Percentiles rank a stretch among this genome's conserved stretches.
phyloP scores from a whole-genome alignment of 257 asterid genomes.

The Haberlea rhodopensis region DNA sequence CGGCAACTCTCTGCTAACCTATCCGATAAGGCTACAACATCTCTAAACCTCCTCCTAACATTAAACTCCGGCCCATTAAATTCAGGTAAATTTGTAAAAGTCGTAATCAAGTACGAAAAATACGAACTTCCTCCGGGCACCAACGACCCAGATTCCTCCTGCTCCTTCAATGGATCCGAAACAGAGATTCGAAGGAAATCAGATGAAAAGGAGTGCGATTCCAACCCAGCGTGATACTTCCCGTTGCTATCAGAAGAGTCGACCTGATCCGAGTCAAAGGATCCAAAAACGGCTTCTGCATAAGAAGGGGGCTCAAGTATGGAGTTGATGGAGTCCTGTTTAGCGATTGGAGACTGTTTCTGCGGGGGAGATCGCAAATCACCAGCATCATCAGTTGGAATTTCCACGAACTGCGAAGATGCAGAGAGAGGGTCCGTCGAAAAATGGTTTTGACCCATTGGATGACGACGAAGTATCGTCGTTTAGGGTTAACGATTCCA shows the following conservation, averaged over 20 bases:
- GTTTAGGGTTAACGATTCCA: constrained; percentile 57
- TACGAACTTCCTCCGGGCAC: constrained; percentile 64
- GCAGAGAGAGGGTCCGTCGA: constrained; percentile 56
- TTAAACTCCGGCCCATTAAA: constrained; percentile 67
- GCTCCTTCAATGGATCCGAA: constrained; percentile 80
- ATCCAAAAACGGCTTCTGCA: constrained; percentile 86
- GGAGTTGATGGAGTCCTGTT: constrained; percentile 51
- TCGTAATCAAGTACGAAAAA: constrained; percentile 70
- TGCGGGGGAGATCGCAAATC: constrained; percentile 32
- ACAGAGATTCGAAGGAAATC: constrained; percentile 61
- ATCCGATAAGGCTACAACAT: constrained; percentile 74
- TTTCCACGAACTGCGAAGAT: constrained; percentile 52
- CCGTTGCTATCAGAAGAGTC: constrained; percentile 42
- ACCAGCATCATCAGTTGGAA: constrained; percentile 47
- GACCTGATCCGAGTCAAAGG: constrained; percentile 60
- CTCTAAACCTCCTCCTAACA: constrained; percentile 88
- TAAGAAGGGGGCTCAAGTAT: constrained; percentile 99
- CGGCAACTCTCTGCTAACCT: constrained; percentile 68
- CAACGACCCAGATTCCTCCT: constrained; percentile 61
- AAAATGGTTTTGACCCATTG: constrained; percentile 39
- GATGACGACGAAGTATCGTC: constrained; percentile 42
- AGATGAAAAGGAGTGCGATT: constrained; percentile 39
- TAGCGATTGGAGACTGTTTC: constrained; percentile 48
- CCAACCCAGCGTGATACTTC: constrained; percentile 49
- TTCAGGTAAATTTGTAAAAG: constrained; percentile 68